Evolutionary conservation across 768 basidiomycete genomes (phyloP).

Genomic region (Phallus indusiatus): DNA sequence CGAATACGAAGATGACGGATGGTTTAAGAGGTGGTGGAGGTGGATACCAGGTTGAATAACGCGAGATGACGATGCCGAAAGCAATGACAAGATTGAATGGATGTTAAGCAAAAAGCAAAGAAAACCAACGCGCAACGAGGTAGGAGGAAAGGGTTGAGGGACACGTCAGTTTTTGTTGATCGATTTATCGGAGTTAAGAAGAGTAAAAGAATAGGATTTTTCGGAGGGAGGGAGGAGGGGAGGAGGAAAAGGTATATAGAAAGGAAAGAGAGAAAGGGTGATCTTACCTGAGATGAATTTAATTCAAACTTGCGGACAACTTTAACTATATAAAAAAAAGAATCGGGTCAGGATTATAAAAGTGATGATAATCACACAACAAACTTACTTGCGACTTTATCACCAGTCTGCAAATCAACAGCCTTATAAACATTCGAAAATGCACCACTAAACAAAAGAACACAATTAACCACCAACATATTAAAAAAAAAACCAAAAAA

Average conservation of each 20-base stretch:
- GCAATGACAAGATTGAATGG: conserved; percentile 16
- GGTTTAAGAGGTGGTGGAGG: too few relatives aligned
- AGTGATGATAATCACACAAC: conserved; percentile 13
- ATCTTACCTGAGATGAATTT: conserved; percentile 81
- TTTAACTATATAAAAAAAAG: conserved; percentile 49
- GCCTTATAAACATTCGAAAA: conserved; percentile 99
- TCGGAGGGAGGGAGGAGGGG: background rate
- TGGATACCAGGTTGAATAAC: too few relatives aligned
- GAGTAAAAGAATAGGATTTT: conserved; percentile 5
- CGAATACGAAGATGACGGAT: too few relatives aligned
- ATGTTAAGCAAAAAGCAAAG: conserved; percentile 16
- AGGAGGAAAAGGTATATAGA: conserved; percentile 4
- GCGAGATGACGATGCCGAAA: too few relatives aligned
- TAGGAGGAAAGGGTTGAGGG: conserved; percentile 16
- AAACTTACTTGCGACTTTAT: conserved; percentile 78
- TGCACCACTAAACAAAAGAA: conserved; percentile 56
- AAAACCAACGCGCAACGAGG: conserved; percentile 13
- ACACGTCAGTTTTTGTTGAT: conserved; percentile 12
- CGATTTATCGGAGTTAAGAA: conserved; percentile 15
- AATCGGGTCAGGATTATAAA: conserved; percentile 13
- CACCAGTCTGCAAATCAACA: conserved; percentile 59
- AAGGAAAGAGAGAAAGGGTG: conserved; percentile 8
- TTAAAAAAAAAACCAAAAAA: conserved; percentile 1
- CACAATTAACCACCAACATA: conserved; percentile 8
- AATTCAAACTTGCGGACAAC: conserved; percentile 91